Base-by-base conservation (phyloP, 2,329 filamentous ascomycete species). In the Alternaria alternata region DNA sequence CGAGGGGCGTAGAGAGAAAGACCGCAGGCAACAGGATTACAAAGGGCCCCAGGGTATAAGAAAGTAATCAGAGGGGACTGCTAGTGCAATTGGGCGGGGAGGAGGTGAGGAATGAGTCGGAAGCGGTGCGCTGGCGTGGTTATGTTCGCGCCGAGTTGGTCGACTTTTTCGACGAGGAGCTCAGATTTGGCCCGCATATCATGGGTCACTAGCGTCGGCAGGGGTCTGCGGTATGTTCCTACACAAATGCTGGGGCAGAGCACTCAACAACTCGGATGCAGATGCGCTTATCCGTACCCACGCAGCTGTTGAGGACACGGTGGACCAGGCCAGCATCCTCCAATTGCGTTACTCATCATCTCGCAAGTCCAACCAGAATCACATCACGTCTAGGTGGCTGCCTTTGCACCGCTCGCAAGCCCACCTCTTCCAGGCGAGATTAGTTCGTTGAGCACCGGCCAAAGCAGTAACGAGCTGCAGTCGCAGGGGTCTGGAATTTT, bases 401-500 rank as follows among this genome's bases (percentile, higher is more conserved):
- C 39, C 53, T 24, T 24, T 11, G 39, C 20, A 18, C 51, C 51
- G 20, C 53, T 65, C 67, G 68, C 69, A 69, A 64, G 64, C 46
- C 56, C 62, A 55, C 41, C 66, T 66, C 32, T 22, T 57, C 44
- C 59, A 62, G 62, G 64, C 71, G 66, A 70, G 63, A 68, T 68
- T 74, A 44, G 51, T 48, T 51, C 46, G 71, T 74, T 72, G 73
- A 68, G 69, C 39, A 52, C 61, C 59, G 58, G 61, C 64, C 67
- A 65, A 60, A 68, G 66, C 68, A 71, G 64, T 44, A 66, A 61
- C 67, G 54, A 62, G 62, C 69, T 65, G 60, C 55, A 55, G 56
- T 52, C 24, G 64, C 73, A 75, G 72, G 73, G 73, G 65, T 73
- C 61, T 41, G 43, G 66, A 64, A 68, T 75, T 75, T 74, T 75